Base-by-base conservation (phyloP, 176 grass and related monocot species). In the Secale cereale region DNA sequence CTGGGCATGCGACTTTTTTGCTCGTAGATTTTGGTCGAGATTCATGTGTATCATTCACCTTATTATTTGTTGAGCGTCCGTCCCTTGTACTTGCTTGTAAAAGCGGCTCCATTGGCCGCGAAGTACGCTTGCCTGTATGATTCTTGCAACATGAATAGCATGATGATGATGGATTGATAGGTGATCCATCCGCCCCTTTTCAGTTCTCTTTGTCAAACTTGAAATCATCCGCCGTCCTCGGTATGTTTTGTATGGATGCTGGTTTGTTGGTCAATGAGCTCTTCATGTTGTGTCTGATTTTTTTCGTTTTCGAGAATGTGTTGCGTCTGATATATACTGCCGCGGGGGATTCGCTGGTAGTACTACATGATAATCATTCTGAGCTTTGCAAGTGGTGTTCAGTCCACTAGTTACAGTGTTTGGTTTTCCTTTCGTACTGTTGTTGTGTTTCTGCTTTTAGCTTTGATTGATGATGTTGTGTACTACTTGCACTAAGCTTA, bases 1-100 rank as follows among this genome's bases (percentile, higher is more conserved):
- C 59, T 78, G 63, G 84, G 87, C 59, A 85, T 89, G 86, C 33
- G 32, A 70, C 27, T 31, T 84, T 89, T 87, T 85, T 84, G 81
- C 71, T 54, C 90, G 87, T 94, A 91, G 90, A 94, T 89, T 86
- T 92, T 95, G 85, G 66, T 80, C 74, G 29, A 88, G 81, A 74
- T 91, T 83, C 74, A 81, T 88, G 43, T 91, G 74, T 87, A 73
- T 85, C 16, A 52, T 52, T 52, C 86, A 87, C 62, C 74, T 57
- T 46, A 85, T 90, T 83, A 86, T 81, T 81, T 87, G 78, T 77
- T 66, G 52, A 91, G 66, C 81, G 79, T 76, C 92, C 17, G 17
- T 85, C 88, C 23, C 45, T 84, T 87, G 71, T 79, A 74, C 81
- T 89, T 79, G 88, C 76, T 72, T 89, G 87, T 86, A 87, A 81